A percentile compares a stretch with the other conserved stretches of the same genome.
phyloP scores from a whole-genome alignment of 768 basidiomycete genomes.

The Fomitopsis pulvina region DNA sequence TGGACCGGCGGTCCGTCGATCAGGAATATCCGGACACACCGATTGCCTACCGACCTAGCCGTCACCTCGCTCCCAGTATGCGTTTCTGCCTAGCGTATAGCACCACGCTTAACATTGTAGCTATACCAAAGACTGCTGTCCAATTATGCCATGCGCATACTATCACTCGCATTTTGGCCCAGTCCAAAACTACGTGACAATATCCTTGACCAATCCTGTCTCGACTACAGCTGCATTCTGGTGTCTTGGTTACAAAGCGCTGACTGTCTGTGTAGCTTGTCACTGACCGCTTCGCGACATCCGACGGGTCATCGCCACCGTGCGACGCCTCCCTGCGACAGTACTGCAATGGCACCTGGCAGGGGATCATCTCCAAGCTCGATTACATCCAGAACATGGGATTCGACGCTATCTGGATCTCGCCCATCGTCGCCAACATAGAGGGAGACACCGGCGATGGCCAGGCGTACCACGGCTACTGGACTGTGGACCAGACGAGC shows the following conservation, averaged over 20 bases:
- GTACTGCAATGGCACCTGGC: conserved; percentile 56
- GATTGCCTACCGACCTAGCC: too few relatives aligned
- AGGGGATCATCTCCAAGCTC: conserved; percentile 43
- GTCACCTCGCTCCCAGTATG: too few relatives aligned
- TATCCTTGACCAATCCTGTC: too few relatives aligned
- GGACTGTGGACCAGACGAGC: conserved; percentile 39
- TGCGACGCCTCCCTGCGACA: conserved; percentile 42
- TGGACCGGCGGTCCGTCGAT: too few relatives aligned
- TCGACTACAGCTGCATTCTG: too few relatives aligned
- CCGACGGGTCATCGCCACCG: conserved; percentile 29
- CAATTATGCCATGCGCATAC: too few relatives aligned
- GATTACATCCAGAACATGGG: conserved; percentile 63
- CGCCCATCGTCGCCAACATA: conserved; percentile 44
- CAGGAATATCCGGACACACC: too few relatives aligned
- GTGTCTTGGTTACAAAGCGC: neutral
- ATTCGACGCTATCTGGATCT: conserved; percentile 55
- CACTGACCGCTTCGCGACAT: conserved; percentile 53
- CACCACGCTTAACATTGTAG: too few relatives aligned
- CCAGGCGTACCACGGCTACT: conserved; percentile 58
- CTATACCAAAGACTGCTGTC: too few relatives aligned
- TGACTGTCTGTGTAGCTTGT: conserved; percentile 35
- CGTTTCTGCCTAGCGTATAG: too few relatives aligned
- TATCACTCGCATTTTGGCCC: too few relatives aligned
- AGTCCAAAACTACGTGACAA: too few relatives aligned
- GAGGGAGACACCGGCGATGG: conserved; percentile 44